Conservation (phyloP, 345 rosid species). For the Lepidium sativum region DNA sequence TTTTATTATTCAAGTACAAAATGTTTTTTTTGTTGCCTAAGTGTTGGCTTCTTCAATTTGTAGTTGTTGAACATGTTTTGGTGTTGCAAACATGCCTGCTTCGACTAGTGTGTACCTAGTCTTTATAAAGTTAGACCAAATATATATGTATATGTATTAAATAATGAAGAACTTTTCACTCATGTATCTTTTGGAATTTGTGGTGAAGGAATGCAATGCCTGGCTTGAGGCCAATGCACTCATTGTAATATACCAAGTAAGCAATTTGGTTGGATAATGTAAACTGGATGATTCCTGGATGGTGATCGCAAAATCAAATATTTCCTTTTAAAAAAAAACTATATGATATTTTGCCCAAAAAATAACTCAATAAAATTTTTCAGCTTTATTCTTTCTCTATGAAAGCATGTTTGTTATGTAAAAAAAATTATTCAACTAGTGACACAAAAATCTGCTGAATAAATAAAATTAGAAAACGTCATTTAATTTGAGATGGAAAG, state of each 20-base stretch:
- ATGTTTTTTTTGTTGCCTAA: neutral
- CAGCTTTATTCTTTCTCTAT: too few relatives aligned
- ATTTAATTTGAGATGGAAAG: too few relatives aligned
- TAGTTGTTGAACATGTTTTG: neutral
- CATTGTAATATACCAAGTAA: too few relatives aligned
- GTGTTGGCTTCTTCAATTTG: neutral
- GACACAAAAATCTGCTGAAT: too few relatives aligned
- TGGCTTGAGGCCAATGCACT: neutral
- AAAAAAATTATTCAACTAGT: too few relatives aligned
- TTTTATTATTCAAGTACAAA: slow-evolving; percentile 3
- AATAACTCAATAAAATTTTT: too few relatives aligned
- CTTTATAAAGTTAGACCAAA: neutral
- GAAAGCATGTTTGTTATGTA: too few relatives aligned
- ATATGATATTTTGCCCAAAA: too few relatives aligned
- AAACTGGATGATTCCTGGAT: neutral
- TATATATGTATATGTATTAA: too few relatives aligned
- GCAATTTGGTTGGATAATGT: neutral
- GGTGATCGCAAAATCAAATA: too few relatives aligned
- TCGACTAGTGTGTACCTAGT: neutral
- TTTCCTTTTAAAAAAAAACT: too few relatives aligned
- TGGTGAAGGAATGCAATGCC: neutral
- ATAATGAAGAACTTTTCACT: neutral
- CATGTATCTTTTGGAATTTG: neutral
- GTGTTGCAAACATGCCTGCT: neutral
- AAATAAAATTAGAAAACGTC: too few relatives aligned